Percentiles rank a stretch among this genome's conserved stretches.
Evolutionary conservation across 2,329 filamentous ascomycete genomes (phyloP).

Genomic region (Fusarium chuoi): DNA sequence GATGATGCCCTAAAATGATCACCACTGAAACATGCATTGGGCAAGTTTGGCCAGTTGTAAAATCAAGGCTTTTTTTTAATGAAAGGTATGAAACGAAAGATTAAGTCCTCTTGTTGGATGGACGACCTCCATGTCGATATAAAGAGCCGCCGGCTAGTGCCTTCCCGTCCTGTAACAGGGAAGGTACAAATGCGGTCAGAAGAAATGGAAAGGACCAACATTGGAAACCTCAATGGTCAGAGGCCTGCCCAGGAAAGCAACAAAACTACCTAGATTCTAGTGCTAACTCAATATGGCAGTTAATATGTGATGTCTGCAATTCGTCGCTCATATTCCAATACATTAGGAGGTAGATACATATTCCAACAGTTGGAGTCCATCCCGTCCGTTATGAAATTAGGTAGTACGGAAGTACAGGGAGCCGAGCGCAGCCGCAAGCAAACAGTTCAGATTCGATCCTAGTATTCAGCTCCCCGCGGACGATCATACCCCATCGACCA

Average conservation of each 20-base stretch:
- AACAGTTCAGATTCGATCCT: conserved; percentile 10
- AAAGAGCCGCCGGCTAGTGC: neutral
- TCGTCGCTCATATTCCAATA: neutral
- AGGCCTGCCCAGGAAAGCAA: neutral
- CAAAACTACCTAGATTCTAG: neutral
- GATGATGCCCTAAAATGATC: neutral
- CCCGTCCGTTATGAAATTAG: neutral
- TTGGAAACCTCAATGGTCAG: neutral
- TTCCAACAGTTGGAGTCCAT: neutral
- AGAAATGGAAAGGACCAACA: conserved; percentile 5
- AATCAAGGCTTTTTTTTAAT: neutral
- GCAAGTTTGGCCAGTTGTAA: neutral
- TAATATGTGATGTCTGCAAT: neutral
- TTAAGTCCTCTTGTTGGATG: neutral
- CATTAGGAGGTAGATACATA: neutral
- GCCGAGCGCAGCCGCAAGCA: conserved; percentile 30
- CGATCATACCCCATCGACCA: conserved; percentile 32
- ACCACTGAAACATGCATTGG: neutral
- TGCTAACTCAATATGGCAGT: neutral
- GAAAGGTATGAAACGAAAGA: neutral
- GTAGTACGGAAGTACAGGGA: conserved; percentile 21
- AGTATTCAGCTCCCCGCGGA: conserved; percentile 18
- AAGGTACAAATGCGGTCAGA: neutral
- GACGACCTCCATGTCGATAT: neutral
- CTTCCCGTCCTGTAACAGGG: neutral